phyloP scores from a whole-genome alignment of 176 grass and related monocot species.

The Olyra latifolia region DNA sequence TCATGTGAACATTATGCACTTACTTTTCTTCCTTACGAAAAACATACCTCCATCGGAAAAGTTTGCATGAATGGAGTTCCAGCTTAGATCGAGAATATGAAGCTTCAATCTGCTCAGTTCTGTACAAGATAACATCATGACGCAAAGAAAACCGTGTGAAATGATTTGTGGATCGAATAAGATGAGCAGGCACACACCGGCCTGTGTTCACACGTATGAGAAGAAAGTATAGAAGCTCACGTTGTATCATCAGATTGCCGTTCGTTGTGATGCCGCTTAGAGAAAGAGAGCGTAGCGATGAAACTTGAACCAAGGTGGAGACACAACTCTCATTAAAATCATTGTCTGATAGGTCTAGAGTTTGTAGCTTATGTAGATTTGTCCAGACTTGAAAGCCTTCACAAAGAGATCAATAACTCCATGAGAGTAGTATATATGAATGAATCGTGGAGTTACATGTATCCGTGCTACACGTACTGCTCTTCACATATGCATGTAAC shows the following conservation, averaged over 20 bases:
- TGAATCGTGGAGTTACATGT: too few species aligned
- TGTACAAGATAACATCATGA: not conserved
- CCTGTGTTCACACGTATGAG: not conserved
- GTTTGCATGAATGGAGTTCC: too few species aligned
- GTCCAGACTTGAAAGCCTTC: slow-evolving; percentile 4
- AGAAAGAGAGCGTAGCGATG: not conserved
- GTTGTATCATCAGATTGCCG: not conserved
- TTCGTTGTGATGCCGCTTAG: not conserved
- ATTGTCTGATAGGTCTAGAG: not conserved
- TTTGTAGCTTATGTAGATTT: not conserved
- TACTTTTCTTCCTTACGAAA: too few species aligned
- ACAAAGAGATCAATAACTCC: not conserved
- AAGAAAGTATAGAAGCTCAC: not conserved
- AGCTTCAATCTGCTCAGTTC: not conserved
- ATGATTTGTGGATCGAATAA: not conserved
- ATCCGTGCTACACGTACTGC: too few species aligned
- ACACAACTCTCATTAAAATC: not conserved
- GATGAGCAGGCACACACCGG: not conserved
- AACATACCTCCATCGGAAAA: too few species aligned
- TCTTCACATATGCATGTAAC: too few species aligned
- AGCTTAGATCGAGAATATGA: not conserved
- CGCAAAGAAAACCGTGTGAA: not conserved
- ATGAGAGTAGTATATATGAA: too few species aligned
- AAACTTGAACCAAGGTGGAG: not conserved
- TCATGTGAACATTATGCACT: too few species aligned